Evolutionary conservation across 192 early-diverging fungal species (phyloP).

Genomic region (Spizellomyces sp.): DNA sequence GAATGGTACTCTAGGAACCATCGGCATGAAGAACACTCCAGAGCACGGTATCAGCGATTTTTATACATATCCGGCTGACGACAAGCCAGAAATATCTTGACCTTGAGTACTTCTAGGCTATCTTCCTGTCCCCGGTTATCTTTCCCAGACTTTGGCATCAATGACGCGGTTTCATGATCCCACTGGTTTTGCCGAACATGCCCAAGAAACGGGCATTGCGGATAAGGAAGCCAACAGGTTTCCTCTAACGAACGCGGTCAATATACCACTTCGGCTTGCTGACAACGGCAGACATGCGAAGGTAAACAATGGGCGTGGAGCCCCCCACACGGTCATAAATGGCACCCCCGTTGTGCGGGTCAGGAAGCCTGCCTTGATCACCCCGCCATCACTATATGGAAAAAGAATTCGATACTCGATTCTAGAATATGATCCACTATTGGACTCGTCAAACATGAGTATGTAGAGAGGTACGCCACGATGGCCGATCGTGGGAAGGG

Average conservation of each 20-base stretch:
- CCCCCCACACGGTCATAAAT: conserved; percentile 37
- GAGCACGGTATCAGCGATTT: conserved; percentile 24
- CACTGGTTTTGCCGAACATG: conserved; percentile 20
- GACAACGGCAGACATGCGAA: conserved; percentile 17
- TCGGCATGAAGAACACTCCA: conserved; percentile 78
- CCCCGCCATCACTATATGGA: conserved; percentile 84
- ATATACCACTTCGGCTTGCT: conserved; percentile 37
- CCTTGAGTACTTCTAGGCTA: conserved; percentile 27
- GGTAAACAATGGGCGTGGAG: not conserved
- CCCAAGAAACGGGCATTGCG: not conserved
- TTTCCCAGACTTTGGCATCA: conserved; percentile 73
- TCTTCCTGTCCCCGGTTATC: conserved; percentile 68
- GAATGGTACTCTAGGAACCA: conserved; percentile 83
- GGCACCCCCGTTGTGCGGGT: conserved; percentile 43
- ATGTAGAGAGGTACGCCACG: not conserved
- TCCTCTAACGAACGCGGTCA: conserved; percentile 40
- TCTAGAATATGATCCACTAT: conserved; percentile 90
- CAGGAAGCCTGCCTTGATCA: conserved; percentile 70
- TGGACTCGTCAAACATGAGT: conserved; percentile 75
- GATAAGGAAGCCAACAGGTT: conserved; percentile 15
- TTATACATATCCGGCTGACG: not conserved
- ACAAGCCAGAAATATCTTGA: not conserved
- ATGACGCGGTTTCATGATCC: conserved; percentile 81
- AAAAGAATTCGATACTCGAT: conserved; percentile 93
- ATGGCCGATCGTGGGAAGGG: not conserved